Base-by-base conservation (phyloP, 1,139 yeast genomes). In the Saccharomyces hybrid region DNA sequence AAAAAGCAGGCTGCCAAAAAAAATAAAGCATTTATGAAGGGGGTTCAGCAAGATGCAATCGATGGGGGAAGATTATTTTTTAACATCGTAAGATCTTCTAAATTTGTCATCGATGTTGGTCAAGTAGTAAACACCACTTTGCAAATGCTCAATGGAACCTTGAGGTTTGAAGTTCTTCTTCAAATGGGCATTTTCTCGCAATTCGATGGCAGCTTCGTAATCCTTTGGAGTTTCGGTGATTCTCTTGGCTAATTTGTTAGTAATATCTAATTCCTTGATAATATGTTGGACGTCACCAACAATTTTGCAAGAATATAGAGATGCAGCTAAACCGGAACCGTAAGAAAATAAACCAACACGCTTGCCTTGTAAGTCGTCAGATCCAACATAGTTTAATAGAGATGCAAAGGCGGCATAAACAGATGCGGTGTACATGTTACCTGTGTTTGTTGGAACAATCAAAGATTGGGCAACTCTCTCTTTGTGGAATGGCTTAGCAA, bases 351-450 rank as follows among this genome's bases (percentile, higher is more conserved):
- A 72, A 66, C 97, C 95, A 67, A 95, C 78, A 73, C 97, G 84
- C 79, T 91, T 89, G 66, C 81, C 81, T 71, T 84, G 88, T 64
- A 91, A 80, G 54, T 80, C 75, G 52, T 84, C 95, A 54, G 81
- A 78, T 49, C 90, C 93, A 60, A 85, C 88, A 68, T 77, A 86
- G 70, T 81, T 83, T 65, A 95, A 77, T 60, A 89, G 76, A 14
- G 99, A 91, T 38, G 93, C 81, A 59, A 95, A 79, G 8, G 97
- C 82, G 48, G 95, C 85, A 82, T 89, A 95, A 53, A 90, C 83
- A 47, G 97, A 88, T 60, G 95, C 99, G 50, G 98, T 89, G 80
- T 95, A 95, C 91, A 91, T 88, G 80, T 95, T 95, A 75, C 99
- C 99, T 60, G 96, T 90, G 76, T 93, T 91, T 63, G 98, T 93